Evolutionary conservation across 164 flowering plant species (phyloP), one percentile per base, ranked within the genome.

Genomic region (Chimonanthus praecox): DNA sequence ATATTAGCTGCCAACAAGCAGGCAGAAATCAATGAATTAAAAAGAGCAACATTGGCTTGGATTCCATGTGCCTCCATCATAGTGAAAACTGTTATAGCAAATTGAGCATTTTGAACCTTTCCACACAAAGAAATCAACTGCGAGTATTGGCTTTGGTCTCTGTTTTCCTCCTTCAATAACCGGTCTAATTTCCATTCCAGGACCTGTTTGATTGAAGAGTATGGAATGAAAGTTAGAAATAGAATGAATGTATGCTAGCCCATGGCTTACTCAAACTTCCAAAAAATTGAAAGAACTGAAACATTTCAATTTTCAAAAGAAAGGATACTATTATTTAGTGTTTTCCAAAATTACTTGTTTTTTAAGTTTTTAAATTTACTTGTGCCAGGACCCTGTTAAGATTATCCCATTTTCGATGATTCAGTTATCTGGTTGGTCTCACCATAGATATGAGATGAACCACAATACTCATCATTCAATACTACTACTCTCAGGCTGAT

Each of bases 131-230:
- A 77, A 62, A 88, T 84, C 61, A 88, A 71, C 62, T 80, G 73
- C 18, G 79, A 67, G 69, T 73, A 88, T 47, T n/a, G 49, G 51
- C 63, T 71, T 58, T 64, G 78, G 71, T 83, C 79, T 71, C 66
- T 82, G 68, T 78, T 81, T 64, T 80, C 79, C 47, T 64, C 79
- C 58, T 83, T 74, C 50, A 78, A 46, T 81, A 86, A 49, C 72
- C 82, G 86, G 81, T 85, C 86, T 69, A 88, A 76, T 75, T 74
- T 86, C 91, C 91, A 88, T 75, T 88, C 89, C 69, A 88, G 60
- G 51, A 81, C 88, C 91, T 88, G 84, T 67, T 72, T 70, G 48
- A 50, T n/a, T 6, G 43, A 69, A 4, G 9, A 49, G 18, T 58
- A 4, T 49, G 51, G 67, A 47, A 3, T 50, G 54, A 49, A 43